Percentiles rank a stretch among this genome's conserved stretches.
Evolutionary conservation across 192 early-diverging fungal species (phyloP).

Genomic region (Coemansia sp.): DNA sequence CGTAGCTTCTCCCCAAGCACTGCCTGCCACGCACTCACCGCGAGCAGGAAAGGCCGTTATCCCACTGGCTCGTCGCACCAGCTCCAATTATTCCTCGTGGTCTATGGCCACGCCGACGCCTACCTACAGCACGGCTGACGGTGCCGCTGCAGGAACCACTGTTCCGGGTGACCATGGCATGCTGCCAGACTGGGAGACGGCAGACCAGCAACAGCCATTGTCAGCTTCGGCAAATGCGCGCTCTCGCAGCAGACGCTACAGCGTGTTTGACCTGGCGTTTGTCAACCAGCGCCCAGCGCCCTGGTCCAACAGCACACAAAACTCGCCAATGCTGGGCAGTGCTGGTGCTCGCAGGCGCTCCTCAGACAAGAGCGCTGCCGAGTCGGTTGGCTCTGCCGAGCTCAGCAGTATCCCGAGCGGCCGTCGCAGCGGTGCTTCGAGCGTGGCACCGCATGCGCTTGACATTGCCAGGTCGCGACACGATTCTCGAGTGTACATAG

Average conservation of each 20-base stretch:
- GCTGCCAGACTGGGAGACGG: conserved; percentile 33
- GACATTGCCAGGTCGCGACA: not conserved
- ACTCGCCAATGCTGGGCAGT: not conserved
- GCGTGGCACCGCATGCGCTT: conserved; percentile 5
- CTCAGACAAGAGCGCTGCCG: not conserved
- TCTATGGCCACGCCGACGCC: conserved; percentile 38
- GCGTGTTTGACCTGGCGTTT: conserved; percentile 47
- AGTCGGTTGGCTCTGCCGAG: not conserved
- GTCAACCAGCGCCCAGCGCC: conserved; percentile 14
- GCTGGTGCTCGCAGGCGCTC: not conserved
- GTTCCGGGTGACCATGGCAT: conserved; percentile 1
- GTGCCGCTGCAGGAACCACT: not conserved
- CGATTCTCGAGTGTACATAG: not conserved
- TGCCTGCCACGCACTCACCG: conserved; percentile 1
- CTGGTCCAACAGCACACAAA: conserved; percentile 4
- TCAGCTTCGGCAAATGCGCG: conserved; percentile 7
- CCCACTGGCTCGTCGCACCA: conserved; percentile 25
- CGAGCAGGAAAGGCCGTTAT: not conserved
- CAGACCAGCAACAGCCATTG: conserved; percentile 10
- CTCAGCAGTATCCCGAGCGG: conserved; percentile 1
- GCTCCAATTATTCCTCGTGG: conserved; percentile 41
- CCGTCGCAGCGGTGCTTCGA: conserved; percentile 6
- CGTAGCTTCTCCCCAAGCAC: not conserved
- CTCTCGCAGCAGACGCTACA: conserved; percentile 33
- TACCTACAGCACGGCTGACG: conserved; percentile 4